These are phyloP conservation scores for Coemansia sp. DNA, from an alignment of 192 early-diverging fungal genomes.

Conservation along the genomic window DNA sequence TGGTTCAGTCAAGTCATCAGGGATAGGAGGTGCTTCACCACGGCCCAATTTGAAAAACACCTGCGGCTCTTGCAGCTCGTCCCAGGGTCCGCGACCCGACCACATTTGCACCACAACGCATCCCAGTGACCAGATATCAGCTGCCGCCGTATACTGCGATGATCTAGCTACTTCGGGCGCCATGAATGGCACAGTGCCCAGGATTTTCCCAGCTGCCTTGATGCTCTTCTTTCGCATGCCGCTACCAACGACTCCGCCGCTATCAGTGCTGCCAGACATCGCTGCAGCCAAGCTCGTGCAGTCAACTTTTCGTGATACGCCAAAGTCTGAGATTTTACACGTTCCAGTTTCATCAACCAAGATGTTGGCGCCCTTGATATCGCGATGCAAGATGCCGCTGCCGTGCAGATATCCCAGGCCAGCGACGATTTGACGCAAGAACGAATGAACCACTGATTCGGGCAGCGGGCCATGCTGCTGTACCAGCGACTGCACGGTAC, in stretches of 20 bases:
- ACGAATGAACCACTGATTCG: slow-evolving; percentile 71
- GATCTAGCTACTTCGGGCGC: slow-evolving; percentile 90
- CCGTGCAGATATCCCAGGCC: slow-evolving; percentile 89
- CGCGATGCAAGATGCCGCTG: slow-evolving; percentile 73
- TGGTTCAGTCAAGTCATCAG: slow-evolving; percentile 66
- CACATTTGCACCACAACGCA: slow-evolving; percentile 96
- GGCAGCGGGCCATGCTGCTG: slow-evolving; percentile 73
- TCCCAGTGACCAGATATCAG: slow-evolving; percentile 91
- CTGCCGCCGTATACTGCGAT: slow-evolving; percentile 84
- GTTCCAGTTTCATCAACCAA: slow-evolving; percentile 78
- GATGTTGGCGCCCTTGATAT: slow-evolving; percentile 85
- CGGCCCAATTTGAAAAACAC: slow-evolving; percentile 77
- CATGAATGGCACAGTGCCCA: slow-evolving; percentile 92
- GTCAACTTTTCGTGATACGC: slow-evolving; percentile 82
- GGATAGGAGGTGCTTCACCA: slow-evolving; percentile 81
- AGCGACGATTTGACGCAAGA: slow-evolving; percentile 79
- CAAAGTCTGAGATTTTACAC: slow-evolving; percentile 97
- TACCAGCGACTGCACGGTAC: slow-evolving; percentile 80
- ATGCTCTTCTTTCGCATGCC: slow-evolving; percentile 35
- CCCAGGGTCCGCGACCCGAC: slow-evolving; percentile 82
- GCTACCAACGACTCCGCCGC: not conserved
- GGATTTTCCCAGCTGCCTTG: slow-evolving; percentile 39
- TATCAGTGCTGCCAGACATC: not conserved
- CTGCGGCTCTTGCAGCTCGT: slow-evolving; percentile 56
- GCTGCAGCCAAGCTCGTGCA: slow-evolving; percentile 11